Conservation (phyloP, 768 basidiomycete genomes). For the Thelephora ganbajun region DNA sequence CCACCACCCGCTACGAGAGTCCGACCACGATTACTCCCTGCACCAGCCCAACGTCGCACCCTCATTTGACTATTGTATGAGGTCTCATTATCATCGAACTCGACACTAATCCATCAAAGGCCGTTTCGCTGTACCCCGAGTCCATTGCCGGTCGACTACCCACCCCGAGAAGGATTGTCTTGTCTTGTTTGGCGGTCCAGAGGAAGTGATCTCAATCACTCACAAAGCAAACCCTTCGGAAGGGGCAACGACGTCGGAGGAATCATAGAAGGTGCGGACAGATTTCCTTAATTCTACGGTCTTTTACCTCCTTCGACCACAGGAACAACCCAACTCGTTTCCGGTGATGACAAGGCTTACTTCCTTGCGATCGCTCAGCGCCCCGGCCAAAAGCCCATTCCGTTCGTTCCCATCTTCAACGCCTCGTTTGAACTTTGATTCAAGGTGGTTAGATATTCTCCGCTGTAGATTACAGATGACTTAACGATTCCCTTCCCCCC, state of each 20-base stretch:
- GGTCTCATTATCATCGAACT: constrained; percentile 68
- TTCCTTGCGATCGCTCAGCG: no score
- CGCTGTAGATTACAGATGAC: not conserved
- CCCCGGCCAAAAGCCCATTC: no score
- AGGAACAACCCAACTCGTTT: constrained; percentile 98
- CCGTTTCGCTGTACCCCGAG: constrained; percentile 80
- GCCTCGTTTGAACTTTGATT: constrained; percentile 96
- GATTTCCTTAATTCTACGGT: no score
- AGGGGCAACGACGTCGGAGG: constrained; percentile 14
- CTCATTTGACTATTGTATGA: constrained; percentile 64
- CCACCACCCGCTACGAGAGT: constrained; percentile 19
- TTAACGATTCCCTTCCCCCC: constrained; percentile 42
- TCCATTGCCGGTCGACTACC: constrained; percentile 67
- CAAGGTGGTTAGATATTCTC: constrained; percentile 61
- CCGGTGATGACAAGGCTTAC: no score
- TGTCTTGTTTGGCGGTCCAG: constrained; percentile 68
- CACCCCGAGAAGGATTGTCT: constrained; percentile 63
- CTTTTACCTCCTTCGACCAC: no score
- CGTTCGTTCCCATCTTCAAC: constrained; percentile 88
- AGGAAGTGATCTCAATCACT: constrained; percentile 8
- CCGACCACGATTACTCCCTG: constrained; percentile 32
- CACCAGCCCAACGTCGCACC: constrained; percentile 36
- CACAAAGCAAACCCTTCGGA: not conserved
- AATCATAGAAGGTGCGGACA: constrained; percentile 15
- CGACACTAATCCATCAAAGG: constrained; percentile 87